Evolutionary conservation across 2,329 filamentous ascomycete species (phyloP).

Genomic region (Talaromyces funiculosus): DNA sequence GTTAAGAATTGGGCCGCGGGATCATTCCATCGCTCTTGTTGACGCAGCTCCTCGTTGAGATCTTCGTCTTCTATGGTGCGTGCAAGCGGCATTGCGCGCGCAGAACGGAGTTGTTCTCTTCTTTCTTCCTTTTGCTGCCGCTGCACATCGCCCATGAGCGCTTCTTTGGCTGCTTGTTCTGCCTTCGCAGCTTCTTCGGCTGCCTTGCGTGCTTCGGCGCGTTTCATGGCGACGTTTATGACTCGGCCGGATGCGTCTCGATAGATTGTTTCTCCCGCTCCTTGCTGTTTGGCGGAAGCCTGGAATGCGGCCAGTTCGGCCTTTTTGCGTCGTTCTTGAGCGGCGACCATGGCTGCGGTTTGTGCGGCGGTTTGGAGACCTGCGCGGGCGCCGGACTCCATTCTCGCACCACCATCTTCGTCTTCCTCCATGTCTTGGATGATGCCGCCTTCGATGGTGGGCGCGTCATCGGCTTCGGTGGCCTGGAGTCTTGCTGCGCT

Average conservation of each 20-base stretch:
- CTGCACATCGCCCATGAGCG: constrained; percentile 81
- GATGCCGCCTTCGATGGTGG: constrained; percentile 33
- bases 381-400: constrained; percentile 82
- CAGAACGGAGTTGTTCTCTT: constrained; percentile 67
- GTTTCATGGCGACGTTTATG: constrained; percentile 85
- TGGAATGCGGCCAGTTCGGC: constrained; percentile 37
- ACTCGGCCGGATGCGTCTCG: constrained; percentile 91
- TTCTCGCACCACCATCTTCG: constrained; percentile 48
- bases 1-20: constrained; percentile 77
- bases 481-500: constrained; percentile 47
- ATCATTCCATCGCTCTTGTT: constrained; percentile 81
- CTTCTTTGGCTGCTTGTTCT: constrained; percentile 61
- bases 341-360: constrained; percentile 65
- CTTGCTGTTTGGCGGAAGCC: constrained; percentile 22
- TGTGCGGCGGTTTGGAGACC: constrained; percentile 80
- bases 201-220: constrained; percentile 76
- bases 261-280: constrained; percentile 72
- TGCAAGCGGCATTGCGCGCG: constrained; percentile 74
- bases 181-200: constrained; percentile 64
- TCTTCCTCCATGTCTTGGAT: constrained; percentile 25
- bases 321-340: constrained; percentile 53
- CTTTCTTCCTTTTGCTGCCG: constrained; percentile 59
- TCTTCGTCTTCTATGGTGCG: constrained; percentile 76
- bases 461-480: constrained; percentile 47
- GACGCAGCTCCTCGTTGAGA: constrained; percentile 77